phyloP scores from a whole-genome alignment of 1,284 basidiomycete genomes.

The Xerocomus nothofagi region DNA sequence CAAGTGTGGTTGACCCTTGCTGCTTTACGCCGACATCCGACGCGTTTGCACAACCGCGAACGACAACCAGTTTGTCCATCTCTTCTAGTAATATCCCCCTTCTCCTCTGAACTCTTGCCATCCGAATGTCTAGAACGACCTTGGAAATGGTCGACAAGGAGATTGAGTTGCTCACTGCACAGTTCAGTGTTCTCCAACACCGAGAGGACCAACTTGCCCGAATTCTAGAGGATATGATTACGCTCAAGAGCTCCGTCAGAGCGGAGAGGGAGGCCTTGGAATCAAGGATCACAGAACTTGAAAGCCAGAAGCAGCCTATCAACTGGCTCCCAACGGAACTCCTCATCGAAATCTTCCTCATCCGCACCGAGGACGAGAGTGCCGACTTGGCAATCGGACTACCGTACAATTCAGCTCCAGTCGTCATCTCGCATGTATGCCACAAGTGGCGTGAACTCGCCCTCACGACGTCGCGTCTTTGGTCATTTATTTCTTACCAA shows the following conservation, averaged over 20 bases:
- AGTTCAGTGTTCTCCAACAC: slow-evolving; percentile 38
- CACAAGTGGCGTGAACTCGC: slow-evolving; percentile 46
- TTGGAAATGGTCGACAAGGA: slow-evolving; percentile 36
- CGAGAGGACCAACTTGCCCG: slow-evolving; percentile 41
- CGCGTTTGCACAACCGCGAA: slow-evolving; percentile 3
- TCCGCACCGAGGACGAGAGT: slow-evolving; percentile 25
- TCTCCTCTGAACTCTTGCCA: background rate
- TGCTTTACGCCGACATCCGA: background rate
- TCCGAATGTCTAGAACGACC: slow-evolving; percentile 23
- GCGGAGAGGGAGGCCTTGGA: slow-evolving; percentile 35
- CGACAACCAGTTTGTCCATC: background rate
- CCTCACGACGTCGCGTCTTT: slow-evolving; percentile 43
- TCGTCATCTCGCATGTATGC: slow-evolving; percentile 48
- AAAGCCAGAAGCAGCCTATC: slow-evolving; percentile 43
- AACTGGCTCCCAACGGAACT: slow-evolving; percentile 52
- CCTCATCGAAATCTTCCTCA: slow-evolving; percentile 44
- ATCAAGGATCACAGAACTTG: slow-evolving; percentile 34
- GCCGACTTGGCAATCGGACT: slow-evolving; percentile 18
- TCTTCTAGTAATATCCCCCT: background rate
- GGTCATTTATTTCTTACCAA: slow-evolving; percentile 41
- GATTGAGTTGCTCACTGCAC: slow-evolving; percentile 37
- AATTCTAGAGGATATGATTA: slow-evolving; percentile 41
- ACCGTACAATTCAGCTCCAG: slow-evolving; percentile 34
- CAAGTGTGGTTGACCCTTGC: background rate
- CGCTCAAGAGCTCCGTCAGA: slow-evolving; percentile 37